phyloP scores from a whole-genome alignment of 1,284 basidiomycete species.

The Amylostereum areolatum region DNA sequence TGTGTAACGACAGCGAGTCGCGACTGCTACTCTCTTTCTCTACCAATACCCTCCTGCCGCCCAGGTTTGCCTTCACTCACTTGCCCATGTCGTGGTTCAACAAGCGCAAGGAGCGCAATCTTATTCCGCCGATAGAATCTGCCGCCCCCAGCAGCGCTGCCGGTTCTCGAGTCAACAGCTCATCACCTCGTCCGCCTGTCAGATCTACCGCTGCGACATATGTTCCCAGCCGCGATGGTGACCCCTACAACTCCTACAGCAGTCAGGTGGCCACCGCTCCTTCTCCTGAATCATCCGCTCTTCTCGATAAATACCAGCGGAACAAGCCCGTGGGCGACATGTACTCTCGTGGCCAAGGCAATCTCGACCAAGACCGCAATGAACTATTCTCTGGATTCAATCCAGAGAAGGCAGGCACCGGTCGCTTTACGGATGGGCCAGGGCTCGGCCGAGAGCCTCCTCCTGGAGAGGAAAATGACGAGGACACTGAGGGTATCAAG shows the following conservation, averaged over 20 bases:
- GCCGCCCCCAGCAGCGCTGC: conserved; percentile 18
- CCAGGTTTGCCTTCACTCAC: conserved; percentile 4
- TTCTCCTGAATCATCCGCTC: conserved; percentile 20
- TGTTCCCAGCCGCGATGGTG: conserved; percentile 60
- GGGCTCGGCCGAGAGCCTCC: conserved; percentile 36
- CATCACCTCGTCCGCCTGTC: conserved; percentile 33
- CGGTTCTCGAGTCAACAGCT: conserved; percentile 26
- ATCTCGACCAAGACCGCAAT: conserved; percentile 60
- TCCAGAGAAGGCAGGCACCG: conserved; percentile 45
- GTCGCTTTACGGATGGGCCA: conserved; percentile 58
- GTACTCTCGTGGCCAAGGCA: conserved; percentile 52
- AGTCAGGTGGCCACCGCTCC: conserved; percentile 23
- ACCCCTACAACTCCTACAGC: conserved; percentile 31
- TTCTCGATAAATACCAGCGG: conserved; percentile 42
- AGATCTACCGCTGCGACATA: conserved; percentile 58
- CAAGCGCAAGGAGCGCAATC: conserved; percentile 55
- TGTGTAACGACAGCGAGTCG: too few species aligned
- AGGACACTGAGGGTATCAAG: conserved; percentile 96
- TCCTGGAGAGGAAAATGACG: conserved; percentile 83
- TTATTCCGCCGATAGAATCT: conserved; percentile 63
- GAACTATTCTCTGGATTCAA: conserved; percentile 75
- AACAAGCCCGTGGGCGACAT: conserved; percentile 52
- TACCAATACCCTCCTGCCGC: not conserved
- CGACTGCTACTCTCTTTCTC: not conserved
- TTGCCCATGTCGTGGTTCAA: conserved; percentile 67